Conservation (phyloP, 352 stramenopile genomes). For the Pelagophyceae sp. region DNA sequence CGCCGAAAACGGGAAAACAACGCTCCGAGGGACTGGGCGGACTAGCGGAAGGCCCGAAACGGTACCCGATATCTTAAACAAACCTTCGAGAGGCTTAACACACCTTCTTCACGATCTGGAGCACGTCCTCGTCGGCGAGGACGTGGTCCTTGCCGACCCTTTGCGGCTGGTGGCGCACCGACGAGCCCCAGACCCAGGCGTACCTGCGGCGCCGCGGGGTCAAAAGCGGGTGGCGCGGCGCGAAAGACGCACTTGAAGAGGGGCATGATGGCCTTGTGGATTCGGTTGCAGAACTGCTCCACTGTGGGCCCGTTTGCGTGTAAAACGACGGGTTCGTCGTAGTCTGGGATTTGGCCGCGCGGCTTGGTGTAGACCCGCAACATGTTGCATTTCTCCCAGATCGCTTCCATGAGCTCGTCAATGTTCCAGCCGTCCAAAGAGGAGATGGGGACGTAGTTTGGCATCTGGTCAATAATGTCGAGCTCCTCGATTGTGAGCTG, state of each 20-base stretch:
- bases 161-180: conserved; percentile 95
- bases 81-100: too few relatives aligned
- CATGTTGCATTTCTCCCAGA: conserved; percentile 97
- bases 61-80: too few relatives aligned
- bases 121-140: conserved; percentile 93
- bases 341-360: conserved; percentile 84
- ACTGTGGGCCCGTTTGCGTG: conserved; percentile 81
- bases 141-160: conserved; percentile 84
- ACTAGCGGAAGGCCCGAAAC: too few relatives aligned
- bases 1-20: too few relatives aligned
- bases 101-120: conserved; percentile 35
- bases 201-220: too few relatives aligned
- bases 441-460: conserved; percentile 90
- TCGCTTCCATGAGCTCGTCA: conserved; percentile 85
- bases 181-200: conserved; percentile 92
- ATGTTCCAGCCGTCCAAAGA: conserved; percentile 90
- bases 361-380: conserved; percentile 96
- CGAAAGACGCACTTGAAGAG: conserved; percentile 42
- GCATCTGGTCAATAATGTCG: conserved; percentile 84
- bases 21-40: too few relatives aligned
- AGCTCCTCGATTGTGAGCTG: conserved; percentile 98
- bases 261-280: conserved; percentile 38
- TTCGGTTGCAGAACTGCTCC: conserved; percentile 87
- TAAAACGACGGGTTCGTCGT: conserved; percentile 92
- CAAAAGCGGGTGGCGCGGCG: conserved; percentile 54